Evolutionary conservation across 1,139 yeast genomes (phyloP).

Genomic region (Entelexis sorbosivorans): DNA sequence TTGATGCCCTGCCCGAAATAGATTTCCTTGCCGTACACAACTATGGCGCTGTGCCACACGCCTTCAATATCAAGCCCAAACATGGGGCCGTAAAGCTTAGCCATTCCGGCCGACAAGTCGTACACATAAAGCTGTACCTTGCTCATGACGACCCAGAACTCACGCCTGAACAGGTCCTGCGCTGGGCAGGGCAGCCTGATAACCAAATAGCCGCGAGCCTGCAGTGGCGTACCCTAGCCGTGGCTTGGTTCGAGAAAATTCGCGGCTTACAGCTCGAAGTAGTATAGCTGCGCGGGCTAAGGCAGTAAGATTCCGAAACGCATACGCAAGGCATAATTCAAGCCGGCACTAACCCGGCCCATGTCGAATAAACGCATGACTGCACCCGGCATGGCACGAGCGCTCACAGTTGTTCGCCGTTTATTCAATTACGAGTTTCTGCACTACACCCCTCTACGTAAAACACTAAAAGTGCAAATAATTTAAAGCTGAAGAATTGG

Average conservation of each 20-base stretch:
- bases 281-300: not conserved
- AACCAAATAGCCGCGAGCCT: not conserved
- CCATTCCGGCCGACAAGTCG: constrained; percentile 46
- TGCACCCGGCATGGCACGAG: too few relatives aligned
- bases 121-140: constrained; percentile 51
- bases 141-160: constrained; percentile 8
- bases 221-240: constrained; percentile 6
- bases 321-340: too few relatives aligned
- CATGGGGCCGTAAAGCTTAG: constrained; percentile 28
- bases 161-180: too few relatives aligned
- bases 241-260: not conserved
- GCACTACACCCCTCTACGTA: too few relatives aligned
- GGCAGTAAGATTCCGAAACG: too few relatives aligned
- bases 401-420: too few relatives aligned
- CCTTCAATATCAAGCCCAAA: constrained; percentile 42
- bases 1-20: constrained; percentile 55
- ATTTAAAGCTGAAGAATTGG: too few relatives aligned
- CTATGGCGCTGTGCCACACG: constrained; percentile 57
- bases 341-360: too few relatives aligned
- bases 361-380: too few relatives aligned
- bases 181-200: not conserved
- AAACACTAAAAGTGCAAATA: too few relatives aligned
- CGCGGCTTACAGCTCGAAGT: not conserved
- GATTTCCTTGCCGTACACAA: constrained; percentile 43
- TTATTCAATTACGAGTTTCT: too few relatives aligned